Percentiles rank a stretch among this genome's conserved stretches.
Evolutionary conservation across 371 early-diverging fungal species (phyloP).

Genomic region (Mucor plumbeus): DNA sequence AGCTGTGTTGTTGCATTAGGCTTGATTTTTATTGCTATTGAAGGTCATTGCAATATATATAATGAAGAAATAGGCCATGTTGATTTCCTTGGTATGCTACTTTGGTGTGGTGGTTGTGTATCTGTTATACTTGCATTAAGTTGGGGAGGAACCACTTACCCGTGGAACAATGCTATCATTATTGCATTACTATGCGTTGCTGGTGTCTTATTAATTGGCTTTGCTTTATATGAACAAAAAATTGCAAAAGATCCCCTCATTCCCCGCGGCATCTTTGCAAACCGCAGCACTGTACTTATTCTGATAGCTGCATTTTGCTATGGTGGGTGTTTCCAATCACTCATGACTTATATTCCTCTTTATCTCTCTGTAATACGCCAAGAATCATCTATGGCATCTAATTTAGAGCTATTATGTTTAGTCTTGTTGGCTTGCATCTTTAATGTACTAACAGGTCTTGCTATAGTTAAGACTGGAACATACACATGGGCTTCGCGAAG

Average conservation of each 20-base stretch:
- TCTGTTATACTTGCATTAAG: slow-evolving; percentile 40
- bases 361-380: slow-evolving; percentile 45
- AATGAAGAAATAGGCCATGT: slow-evolving; percentile 14
- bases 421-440: slow-evolving; percentile 48
- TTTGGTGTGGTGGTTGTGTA: slow-evolving; percentile 38
- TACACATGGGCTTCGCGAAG: slow-evolving; percentile 47
- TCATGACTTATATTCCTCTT: slow-evolving; percentile 50
- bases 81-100: slow-evolving; percentile 37
- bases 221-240: slow-evolving; percentile 49
- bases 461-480: slow-evolving; percentile 43
- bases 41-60: slow-evolving; percentile 18
- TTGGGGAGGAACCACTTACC: slow-evolving; percentile 49
- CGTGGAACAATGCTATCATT: slow-evolving; percentile 55
- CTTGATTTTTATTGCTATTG: slow-evolving; percentile 30
- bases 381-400: slow-evolving; percentile 42
- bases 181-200: slow-evolving; percentile 55
- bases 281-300: slow-evolving; percentile 56
- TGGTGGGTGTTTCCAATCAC: slow-evolving; percentile 49
- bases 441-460: slow-evolving; percentile 41
- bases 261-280: slow-evolving; percentile 52
- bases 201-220: slow-evolving; percentile 36
- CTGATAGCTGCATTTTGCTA: slow-evolving; percentile 42
- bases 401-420: slow-evolving; percentile 43
- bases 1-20: slow-evolving; percentile 33
- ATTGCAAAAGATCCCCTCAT: slow-evolving; percentile 55